Conservation (phyloP, 148 eudicot species). For the Gaultheria prostrata region DNA sequence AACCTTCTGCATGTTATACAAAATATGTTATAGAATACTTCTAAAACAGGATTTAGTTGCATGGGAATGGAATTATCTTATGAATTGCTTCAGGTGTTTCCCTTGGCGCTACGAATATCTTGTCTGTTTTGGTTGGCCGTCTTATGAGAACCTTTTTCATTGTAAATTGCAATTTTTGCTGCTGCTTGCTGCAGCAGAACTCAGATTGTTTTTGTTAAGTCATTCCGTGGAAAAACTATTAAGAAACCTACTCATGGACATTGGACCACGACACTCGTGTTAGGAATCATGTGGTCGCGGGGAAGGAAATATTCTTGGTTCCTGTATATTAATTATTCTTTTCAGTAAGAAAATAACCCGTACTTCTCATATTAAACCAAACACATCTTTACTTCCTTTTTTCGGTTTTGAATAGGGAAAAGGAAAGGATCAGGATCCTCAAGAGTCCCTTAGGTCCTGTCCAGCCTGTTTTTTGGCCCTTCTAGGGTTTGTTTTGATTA, state of each 20-base stretch:
- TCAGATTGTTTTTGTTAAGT: neutral
- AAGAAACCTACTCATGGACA: neutral
- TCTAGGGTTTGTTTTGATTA: too few relatives aligned
- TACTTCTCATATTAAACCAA: neutral
- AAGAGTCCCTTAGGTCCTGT: too few relatives aligned
- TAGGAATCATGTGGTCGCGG: too few relatives aligned
- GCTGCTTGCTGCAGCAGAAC: neutral
- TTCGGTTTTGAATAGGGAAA: neutral
- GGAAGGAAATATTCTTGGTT: neutral
- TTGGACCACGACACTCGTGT: neutral
- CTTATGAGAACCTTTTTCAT: conserved; percentile 2
- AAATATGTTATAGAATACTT: neutral
- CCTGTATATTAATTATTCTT: neutral
- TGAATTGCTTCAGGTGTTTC: neutral
- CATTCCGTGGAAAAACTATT: neutral
- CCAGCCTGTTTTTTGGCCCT: too few relatives aligned
- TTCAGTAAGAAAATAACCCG: neutral
- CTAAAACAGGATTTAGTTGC: neutral
- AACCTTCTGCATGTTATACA: neutral
- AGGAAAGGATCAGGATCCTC: too few relatives aligned
- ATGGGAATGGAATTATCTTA: neutral
- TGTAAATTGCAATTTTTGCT: neutral
- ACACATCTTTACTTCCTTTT: neutral
- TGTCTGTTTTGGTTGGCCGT: neutral
- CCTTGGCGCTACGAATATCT: neutral